phyloP scores from a whole-genome alignment of 768 basidiomycete genomes.

The Leucocoprinus birnbaumii region DNA sequence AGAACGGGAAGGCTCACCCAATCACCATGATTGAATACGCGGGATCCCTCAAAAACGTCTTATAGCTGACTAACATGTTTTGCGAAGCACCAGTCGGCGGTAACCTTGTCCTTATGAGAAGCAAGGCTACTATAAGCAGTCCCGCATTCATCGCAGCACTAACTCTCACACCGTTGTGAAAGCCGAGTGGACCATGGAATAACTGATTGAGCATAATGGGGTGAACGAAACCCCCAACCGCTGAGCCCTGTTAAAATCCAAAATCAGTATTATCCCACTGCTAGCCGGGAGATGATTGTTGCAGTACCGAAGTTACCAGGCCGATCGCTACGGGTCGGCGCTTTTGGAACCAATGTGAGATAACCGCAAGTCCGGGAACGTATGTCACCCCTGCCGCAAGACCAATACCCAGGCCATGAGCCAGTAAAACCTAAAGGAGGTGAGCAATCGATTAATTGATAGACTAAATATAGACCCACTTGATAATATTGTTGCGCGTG shows the following conservation, averaged over 20 bases:
- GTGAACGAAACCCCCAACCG: conserved; percentile 56
- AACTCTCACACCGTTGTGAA: conserved; percentile 50
- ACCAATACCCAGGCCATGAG: conserved; percentile 46
- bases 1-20: conserved; percentile 25
- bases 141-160: conserved; percentile 40
- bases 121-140: conserved; percentile 32
- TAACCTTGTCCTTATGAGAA: conserved; percentile 41
- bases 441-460: not conserved
- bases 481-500: conserved; percentile 38
- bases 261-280: not conserved
- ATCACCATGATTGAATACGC: conserved; percentile 41
- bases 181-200: conserved; percentile 43
- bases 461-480: conserved; percentile 15
- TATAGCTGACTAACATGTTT: conserved; percentile 16
- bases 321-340: conserved; percentile 32
- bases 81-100: conserved; percentile 28
- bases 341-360: conserved; percentile 35
- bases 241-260: conserved; percentile 35
- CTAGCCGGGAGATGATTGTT: no score
- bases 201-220: conserved; percentile 62
- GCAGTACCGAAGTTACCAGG: conserved; percentile 28
- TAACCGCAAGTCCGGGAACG: conserved; percentile 38
- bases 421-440: conserved; percentile 39
- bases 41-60: conserved; percentile 36
- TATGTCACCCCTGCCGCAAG: conserved; percentile 50